phyloP scores from a whole-genome alignment of 2,329 filamentous ascomycete genomes.

The Phialemoniopsis sp. region DNA sequence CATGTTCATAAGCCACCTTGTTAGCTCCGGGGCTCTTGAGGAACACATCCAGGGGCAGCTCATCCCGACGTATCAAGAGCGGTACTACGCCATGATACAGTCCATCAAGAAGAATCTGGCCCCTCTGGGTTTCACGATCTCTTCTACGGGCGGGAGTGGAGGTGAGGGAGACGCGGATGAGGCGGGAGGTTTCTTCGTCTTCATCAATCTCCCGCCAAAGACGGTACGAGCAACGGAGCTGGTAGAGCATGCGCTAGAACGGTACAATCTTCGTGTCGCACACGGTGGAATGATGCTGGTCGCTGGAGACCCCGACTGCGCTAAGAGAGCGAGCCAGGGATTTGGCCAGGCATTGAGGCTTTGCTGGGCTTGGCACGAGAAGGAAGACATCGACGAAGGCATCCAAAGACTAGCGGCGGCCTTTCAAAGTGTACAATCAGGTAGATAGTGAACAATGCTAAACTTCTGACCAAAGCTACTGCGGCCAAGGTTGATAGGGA shows the following conservation, averaged over 20 bases:
- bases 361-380: constrained; percentile 55
- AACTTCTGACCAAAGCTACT: neutral
- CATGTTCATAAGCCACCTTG: neutral
- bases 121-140: neutral
- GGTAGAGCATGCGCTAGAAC: constrained; percentile 41
- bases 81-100: neutral
- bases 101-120: neutral
- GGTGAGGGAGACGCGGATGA: constrained; percentile 22
- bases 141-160: neutral
- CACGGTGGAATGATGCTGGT: constrained; percentile 52
- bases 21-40: neutral
- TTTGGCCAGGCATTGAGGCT: constrained; percentile 48
- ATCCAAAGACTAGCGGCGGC: constrained; percentile 38
- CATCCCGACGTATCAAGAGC: neutral
- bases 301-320: constrained; percentile 20
- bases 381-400: constrained; percentile 48
- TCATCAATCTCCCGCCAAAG: constrained; percentile 48
- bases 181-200: constrained; percentile 61
- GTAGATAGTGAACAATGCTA: neutral
- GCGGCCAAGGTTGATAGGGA: neutral
- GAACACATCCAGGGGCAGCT: neutral
- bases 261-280: constrained; percentile 51
- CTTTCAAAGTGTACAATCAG: constrained; percentile 3
- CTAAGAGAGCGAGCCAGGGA: constrained; percentile 16
- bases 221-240: constrained; percentile 11